A percentile compares a stretch with the other conserved stretches of the same genome.
Conservation (phyloP, 495 filamentous ascomycete genomes). For the Penicillium psychrofluorescens region DNA sequence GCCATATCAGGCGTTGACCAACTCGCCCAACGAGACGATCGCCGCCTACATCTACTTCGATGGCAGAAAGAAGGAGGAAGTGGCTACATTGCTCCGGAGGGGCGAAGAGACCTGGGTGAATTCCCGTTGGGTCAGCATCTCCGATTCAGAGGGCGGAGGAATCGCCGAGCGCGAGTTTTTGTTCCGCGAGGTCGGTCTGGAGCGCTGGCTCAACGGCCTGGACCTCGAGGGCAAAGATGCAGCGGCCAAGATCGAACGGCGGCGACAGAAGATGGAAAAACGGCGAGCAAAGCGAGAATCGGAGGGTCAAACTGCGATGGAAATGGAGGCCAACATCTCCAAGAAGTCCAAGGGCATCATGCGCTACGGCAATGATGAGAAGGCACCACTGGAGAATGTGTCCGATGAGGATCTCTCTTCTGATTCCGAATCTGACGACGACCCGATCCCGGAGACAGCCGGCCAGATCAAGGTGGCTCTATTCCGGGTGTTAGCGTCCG, state of each 20-base stretch:
- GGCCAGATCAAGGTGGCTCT: slow-evolving; percentile 98
- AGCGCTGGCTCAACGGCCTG: slow-evolving; percentile 90
- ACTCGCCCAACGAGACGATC: slow-evolving; percentile 88
- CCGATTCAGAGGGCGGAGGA: slow-evolving; percentile 82
- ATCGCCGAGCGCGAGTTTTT: slow-evolving; percentile 95
- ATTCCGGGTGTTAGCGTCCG: slow-evolving; percentile 90
- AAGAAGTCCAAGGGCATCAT: slow-evolving; percentile 54
- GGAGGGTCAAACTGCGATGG: slow-evolving; percentile 40
- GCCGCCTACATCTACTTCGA: slow-evolving; percentile 99
- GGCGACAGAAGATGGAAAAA: slow-evolving; percentile 82
- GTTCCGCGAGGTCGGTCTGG: slow-evolving; percentile 93
- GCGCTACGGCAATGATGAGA: slow-evolving; percentile 67
- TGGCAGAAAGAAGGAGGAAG: slow-evolving; percentile 90
- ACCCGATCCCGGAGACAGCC: slow-evolving; percentile 85
- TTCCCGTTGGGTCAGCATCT: slow-evolving; percentile 92
- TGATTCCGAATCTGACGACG: slow-evolving; percentile 65
- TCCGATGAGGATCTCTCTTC: slow-evolving; percentile 63
- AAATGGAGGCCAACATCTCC: slow-evolving; percentile 39
- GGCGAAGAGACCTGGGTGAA: slow-evolving; percentile 99
- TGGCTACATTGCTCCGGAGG: slow-evolving; percentile 83
- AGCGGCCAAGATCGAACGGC: slow-evolving; percentile 80
- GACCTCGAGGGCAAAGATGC: slow-evolving; percentile 85
- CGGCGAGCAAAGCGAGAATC: slow-evolving; percentile 62
- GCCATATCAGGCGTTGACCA: slow-evolving; percentile 83
- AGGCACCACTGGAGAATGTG: slow-evolving; percentile 64